These are phyloP conservation scores for Rhizoclosmatium sp. DNA, from an alignment of 192 early-diverging fungal genomes.

Conservation along the genomic window DNA sequence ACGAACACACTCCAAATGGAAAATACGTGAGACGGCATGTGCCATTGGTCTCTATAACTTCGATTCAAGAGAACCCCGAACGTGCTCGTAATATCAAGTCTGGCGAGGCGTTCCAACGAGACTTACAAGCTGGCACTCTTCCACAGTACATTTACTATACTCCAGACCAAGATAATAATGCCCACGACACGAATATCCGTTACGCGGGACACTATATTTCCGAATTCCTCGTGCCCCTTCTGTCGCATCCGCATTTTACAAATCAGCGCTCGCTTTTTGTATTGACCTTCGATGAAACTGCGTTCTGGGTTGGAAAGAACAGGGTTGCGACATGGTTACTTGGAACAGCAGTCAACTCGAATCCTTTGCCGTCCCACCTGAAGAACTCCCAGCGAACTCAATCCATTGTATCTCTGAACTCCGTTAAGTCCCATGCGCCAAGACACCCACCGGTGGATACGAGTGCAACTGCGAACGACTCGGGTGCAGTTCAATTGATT, in stretches of 20 bases:
- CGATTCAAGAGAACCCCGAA: conserved; percentile 5
- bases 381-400: neutral
- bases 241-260: conserved; percentile 20
- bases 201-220: conserved; percentile 3
- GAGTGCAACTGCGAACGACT: neutral
- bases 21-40: conserved; percentile 14
- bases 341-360: conserved; percentile 15
- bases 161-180: conserved; percentile 64
- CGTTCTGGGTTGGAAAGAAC: conserved; percentile 36
- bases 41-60: conserved; percentile 10
- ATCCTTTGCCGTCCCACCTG: neutral
- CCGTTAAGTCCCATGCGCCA: neutral
- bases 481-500: neutral
- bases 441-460: neutral
- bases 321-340: conserved; percentile 40
- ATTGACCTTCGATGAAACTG: conserved; percentile 53
- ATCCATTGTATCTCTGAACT: neutral
- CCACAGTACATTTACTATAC: conserved; percentile 68
- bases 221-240: conserved; percentile 24
- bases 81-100: conserved; percentile 12
- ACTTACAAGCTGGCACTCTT: conserved; percentile 57
- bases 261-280: conserved; percentile 38
- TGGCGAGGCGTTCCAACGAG: conserved; percentile 33
- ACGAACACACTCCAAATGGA: conserved; percentile 1
- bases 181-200: conserved; percentile 39